Base-by-base conservation (phyloP, 345 rosid genomes). In the Arabidopsis suecica region DNA sequence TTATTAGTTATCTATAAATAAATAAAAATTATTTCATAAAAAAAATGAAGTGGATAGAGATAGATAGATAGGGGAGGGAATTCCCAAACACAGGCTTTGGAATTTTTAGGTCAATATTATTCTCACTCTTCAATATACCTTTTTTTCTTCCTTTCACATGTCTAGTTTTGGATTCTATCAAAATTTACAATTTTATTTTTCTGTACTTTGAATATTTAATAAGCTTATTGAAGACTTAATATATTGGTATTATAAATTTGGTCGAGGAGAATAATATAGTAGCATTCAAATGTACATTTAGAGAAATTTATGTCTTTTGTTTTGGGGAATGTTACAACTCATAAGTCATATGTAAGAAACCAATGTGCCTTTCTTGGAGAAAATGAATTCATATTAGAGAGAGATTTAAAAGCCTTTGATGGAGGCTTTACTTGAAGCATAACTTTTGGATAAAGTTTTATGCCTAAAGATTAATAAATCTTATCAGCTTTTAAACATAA, bases 391-490 rank as follows among this genome's bases (percentile, higher is more conserved):
- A 53, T 68, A 16, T 41, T 50, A 67, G 49, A 61, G 36, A 20
- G 30, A n/a, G 22, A 1, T 7, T 2, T 12, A 40, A 68, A 77
- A 74, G 82, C 77, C 81, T 48, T 56, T 33, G 42, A 28, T 45
- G 55, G 48, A 80, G 82, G 80, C 87, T 83, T 82, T 79, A 70
- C 49, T 66, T 63, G 70, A 83, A 82, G 83, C 82, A 82, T 81
- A 47, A 55, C 75, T 74, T 87, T 84, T 71, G 48, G 64, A 67
- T 84, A 69, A 76, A 80, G 79, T 36, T 64, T 61, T 28, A 56
- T 33, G 22, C 59, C 49, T 13, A n/a, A 16, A 34, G 23, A 41
- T 3, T 14, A 68, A 61, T 12, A 34, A 51, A 60, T 41, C 32
- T 44, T 34, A n/a, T 54, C 16, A 69, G 50, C 69, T 69, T 76